Evolutionary conservation across 306 rosid species (phyloP).

Genomic region (Geum urbanum): DNA sequence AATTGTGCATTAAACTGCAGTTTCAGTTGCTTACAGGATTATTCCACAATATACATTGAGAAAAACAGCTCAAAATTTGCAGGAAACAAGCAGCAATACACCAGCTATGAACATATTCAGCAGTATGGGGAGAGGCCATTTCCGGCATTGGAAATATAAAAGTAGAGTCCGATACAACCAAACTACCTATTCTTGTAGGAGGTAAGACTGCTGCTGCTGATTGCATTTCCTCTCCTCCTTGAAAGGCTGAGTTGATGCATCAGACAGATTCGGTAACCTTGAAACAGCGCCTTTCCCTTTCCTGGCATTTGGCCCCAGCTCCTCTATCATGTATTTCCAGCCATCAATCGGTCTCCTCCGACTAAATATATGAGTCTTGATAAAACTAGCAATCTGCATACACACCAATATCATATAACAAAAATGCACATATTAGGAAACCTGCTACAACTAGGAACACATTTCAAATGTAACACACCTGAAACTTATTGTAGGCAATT

Average conservation of each 20-base stretch:
- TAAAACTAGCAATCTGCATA: conserved; percentile 91
- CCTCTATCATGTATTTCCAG: conserved; percentile 98
- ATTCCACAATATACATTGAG: not conserved
- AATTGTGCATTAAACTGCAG: no score
- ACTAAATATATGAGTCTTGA: conserved; percentile 91
- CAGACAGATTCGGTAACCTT: conserved; percentile 76
- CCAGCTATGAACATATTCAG: not conserved
- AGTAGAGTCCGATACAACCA: not conserved
- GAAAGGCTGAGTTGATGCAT: conserved; percentile 83
- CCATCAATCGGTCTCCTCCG: conserved; percentile 92
- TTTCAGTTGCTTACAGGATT: not conserved
- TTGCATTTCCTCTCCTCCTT: conserved; percentile 62
- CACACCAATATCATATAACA: not conserved
- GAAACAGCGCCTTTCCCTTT: conserved; percentile 86
- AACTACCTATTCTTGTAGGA: conserved; percentile 47
- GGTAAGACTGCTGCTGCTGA: conserved; percentile 29
- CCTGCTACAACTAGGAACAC: not conserved
- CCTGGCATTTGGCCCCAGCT: conserved; percentile 90
- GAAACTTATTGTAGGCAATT: conserved; percentile 86
- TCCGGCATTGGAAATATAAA: not conserved
- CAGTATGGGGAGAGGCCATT: not conserved
- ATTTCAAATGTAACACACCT: conserved; percentile 39
- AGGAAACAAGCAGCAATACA: not conserved
- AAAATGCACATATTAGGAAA: no score
- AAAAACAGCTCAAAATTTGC: conserved; percentile 5